Evolutionary conservation across 805 yeast species (phyloP), one percentile per base, ranked within the genome.

Genomic region (Nakazawaea wyomingensis): DNA sequence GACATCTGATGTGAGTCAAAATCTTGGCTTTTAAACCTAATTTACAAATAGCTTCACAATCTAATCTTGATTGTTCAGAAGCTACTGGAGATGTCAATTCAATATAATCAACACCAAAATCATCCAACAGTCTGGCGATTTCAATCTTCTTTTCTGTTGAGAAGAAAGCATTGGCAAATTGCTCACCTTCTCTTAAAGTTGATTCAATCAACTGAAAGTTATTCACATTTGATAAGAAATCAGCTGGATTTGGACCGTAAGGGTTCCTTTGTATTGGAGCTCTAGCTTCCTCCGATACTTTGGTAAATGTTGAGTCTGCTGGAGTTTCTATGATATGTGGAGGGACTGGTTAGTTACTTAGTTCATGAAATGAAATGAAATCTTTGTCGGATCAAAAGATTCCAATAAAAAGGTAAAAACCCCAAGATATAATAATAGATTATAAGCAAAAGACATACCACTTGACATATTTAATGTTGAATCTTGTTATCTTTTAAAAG

Each of bases 41-140:
- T 73, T 93, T 91, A 76, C 98, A 93, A 55, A 91, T 91, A 46
- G 98, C 97, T 71, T 93, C 98, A 74, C 98, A 91, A 66, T 91
- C 99, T 48, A 62, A 67, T 62, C 93, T 79, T 47, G 90, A 79
- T 72, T 91, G 98, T 65, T 91, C 98, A 46, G 93, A 82, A 33
- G 99, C 98, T 48, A 95, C 97, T 10, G 99, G 99, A 4, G 97
- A 89, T 14, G 99, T 91, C 62, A 91, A 74, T 69, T 91, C 99
- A 52, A 91, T 93, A 71, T 93, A 91, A 69, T 91, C 99, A 39
- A 90, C 99, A 55, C 99, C 99, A 59, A 91, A 91, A 57, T 90
- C 97, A 65, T 91, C 97, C 47, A 91, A 72, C 4, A 98, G 98
- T 71, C 81, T 89, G 56, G 99, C 99, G 51, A 91, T 91, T 68